Percentiles rank a stretch among this genome's conserved stretches.
These are phyloP conservation scores for Thielaviopsis punctulata DNA, from an alignment of 2,329 filamentous ascomycete species.

Conservation along the genomic window DNA sequence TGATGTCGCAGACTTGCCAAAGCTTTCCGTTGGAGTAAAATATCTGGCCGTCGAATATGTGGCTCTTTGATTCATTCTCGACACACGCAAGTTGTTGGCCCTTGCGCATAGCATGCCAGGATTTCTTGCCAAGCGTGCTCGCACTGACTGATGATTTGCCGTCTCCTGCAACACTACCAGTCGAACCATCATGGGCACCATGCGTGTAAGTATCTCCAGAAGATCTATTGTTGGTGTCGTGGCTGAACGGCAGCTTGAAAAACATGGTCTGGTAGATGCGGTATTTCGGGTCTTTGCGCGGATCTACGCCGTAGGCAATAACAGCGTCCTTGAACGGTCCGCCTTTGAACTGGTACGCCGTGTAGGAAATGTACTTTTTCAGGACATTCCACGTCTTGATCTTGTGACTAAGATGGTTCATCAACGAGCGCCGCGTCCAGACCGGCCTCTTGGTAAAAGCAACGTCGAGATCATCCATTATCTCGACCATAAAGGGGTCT, in stretches of 20 bases:
- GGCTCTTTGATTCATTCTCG: slow-evolving; percentile 32
- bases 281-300: slow-evolving; percentile 57
- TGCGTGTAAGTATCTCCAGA: slow-evolving; percentile 20
- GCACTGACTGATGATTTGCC: slow-evolving; percentile 36
- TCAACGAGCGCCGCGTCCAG: slow-evolving; percentile 69
- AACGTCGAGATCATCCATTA: slow-evolving; percentile 45
- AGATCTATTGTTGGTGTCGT: slow-evolving; percentile 24
- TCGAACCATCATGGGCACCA: slow-evolving; percentile 32
- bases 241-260: slow-evolving; percentile 48
- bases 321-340: slow-evolving; percentile 86
- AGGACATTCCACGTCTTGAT: slow-evolving; percentile 39
- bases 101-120: slow-evolving; percentile 14
- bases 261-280: slow-evolving; percentile 77
- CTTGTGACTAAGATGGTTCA: slow-evolving; percentile 47
- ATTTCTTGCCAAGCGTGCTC: slow-evolving; percentile 20
- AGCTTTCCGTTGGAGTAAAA: slow-evolving; percentile 69
- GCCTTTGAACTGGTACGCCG: slow-evolving; percentile 81
- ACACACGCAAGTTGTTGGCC: slow-evolving; percentile 22
- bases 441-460: slow-evolving; percentile 62
- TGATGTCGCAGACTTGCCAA: slow-evolving; percentile 89
- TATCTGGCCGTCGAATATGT: slow-evolving; percentile 68
- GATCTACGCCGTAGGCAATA: slow-evolving; percentile 73
- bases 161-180: slow-evolving; percentile 15
- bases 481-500: slow-evolving; percentile 41
- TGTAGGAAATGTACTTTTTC: slow-evolving; percentile 63